Conservation (phyloP, 352 stramenopile species). For the Phytopythium kandeliae region DNA sequence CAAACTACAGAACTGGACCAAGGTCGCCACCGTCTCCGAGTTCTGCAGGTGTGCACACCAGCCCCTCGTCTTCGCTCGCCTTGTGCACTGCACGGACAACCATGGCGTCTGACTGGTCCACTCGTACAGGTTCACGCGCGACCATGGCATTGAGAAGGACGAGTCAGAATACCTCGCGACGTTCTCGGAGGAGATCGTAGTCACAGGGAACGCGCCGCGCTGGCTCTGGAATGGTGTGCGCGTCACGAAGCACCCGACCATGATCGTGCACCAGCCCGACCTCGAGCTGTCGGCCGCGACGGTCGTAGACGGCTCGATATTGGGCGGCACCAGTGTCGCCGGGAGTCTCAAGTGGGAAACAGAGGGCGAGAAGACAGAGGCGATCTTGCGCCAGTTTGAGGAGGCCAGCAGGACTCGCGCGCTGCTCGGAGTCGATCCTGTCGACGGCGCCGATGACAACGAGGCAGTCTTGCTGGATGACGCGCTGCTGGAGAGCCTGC, state of each 20-base stretch:
- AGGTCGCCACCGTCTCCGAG: slow-evolving; percentile 73
- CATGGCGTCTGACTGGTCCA: not conserved
- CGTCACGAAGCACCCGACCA: slow-evolving; percentile 81
- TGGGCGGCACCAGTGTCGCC: slow-evolving; percentile 24
- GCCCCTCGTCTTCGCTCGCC: not conserved
- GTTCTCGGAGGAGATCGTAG: slow-evolving; percentile 81
- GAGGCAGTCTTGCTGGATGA: slow-evolving; percentile 54
- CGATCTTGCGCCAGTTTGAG: slow-evolving; percentile 77
- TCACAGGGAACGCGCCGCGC: slow-evolving; percentile 61
- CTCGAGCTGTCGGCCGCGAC: slow-evolving; percentile 35
- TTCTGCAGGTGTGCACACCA: slow-evolving; percentile 51
- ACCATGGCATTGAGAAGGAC: slow-evolving; percentile 84
- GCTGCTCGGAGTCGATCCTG: slow-evolving; percentile 31
- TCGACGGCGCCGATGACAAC: slow-evolving; percentile 46
- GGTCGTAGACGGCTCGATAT: slow-evolving; percentile 21
- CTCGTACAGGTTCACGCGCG: slow-evolving; percentile 58
- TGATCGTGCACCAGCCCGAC: slow-evolving; percentile 81
- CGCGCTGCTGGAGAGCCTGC: slow-evolving; percentile 46
- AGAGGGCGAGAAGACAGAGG: slow-evolving; percentile 75
- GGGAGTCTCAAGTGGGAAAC: slow-evolving; percentile 67
- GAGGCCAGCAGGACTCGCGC: slow-evolving; percentile 64
- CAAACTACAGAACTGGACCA: slow-evolving; percentile 88
- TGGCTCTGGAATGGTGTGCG: slow-evolving; percentile 85
- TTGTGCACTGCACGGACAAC: not conserved
- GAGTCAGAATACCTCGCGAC: slow-evolving; percentile 78